A percentile compares a stretch with the other conserved stretches of the same genome.
Evolutionary conservation across 1,284 basidiomycete genomes (phyloP).

Genomic region (Naganishia albida): DNA sequence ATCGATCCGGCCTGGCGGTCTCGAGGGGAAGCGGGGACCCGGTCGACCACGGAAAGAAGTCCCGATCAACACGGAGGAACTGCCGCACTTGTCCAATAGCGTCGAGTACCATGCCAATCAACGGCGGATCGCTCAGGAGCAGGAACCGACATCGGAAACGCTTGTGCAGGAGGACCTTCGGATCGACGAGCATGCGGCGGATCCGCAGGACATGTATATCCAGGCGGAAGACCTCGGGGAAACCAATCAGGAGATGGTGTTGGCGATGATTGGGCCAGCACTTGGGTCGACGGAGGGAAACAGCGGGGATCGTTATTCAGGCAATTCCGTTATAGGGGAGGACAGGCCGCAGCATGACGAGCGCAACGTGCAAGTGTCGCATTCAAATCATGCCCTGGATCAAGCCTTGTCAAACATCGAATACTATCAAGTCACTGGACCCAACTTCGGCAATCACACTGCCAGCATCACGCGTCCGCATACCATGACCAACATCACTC

Average conservation of each 20-base stretch:
- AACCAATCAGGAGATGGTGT: conserved; percentile 19
- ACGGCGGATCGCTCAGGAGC: background rate
- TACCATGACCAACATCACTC: conserved; percentile 14
- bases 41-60: conserved; percentile 24
- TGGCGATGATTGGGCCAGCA: conserved; percentile 22
- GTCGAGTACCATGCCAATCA: conserved; percentile 14
- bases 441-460: conserved; percentile 24
- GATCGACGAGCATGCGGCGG: background rate
- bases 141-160: background rate
- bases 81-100: background rate
- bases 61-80: background rate
- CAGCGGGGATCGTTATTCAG: background rate
- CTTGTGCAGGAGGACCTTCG: background rate
- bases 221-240: conserved; percentile 9
- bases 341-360: background rate
- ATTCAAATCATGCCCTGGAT: background rate
- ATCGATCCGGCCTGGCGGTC: conserved; percentile 27
- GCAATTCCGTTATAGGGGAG: background rate
- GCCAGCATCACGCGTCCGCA: background rate
- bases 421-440: conserved; percentile 32
- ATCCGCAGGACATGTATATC: conserved; percentile 5
- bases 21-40: conserved; percentile 26
- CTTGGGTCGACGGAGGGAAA: background rate
- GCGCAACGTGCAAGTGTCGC: conserved; percentile 1
- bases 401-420: conserved; percentile 27